These are phyloP conservation scores for Torrubiella hemipterigena DNA, from an alignment of 2,329 filamentous ascomycete genomes.

Conservation along the genomic window DNA sequence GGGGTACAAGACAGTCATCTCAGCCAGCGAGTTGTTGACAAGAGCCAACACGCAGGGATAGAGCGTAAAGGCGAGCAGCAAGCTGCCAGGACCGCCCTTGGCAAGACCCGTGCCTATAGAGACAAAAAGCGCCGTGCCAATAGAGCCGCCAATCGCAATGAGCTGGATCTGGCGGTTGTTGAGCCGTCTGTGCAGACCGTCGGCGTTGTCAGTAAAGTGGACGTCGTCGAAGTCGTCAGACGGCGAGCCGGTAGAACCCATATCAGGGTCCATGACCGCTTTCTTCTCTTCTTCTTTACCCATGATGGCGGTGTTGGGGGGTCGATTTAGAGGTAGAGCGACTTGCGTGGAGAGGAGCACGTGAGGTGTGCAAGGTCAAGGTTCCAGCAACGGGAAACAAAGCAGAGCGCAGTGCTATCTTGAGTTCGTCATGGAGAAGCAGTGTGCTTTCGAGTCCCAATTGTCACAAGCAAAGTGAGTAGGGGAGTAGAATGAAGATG, in stretches of 20 bases:
- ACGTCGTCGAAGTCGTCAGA: slow-evolving; percentile 12
- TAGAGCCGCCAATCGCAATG: slow-evolving; percentile 46
- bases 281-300: slow-evolving; percentile 15
- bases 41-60: slow-evolving; percentile 44
- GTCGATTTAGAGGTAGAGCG: background rate
- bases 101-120: slow-evolving; percentile 44
- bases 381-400: background rate
- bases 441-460: too few species aligned
- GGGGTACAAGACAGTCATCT: slow-evolving; percentile 53
- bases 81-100: slow-evolving; percentile 29
- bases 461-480: too few species aligned
- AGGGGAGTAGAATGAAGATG: too few species aligned
- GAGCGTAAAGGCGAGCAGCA: slow-evolving; percentile 46
- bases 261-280: slow-evolving; percentile 10
- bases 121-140: slow-evolving; percentile 48
- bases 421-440: too few species aligned
- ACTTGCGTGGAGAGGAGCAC: background rate
- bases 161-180: slow-evolving; percentile 45
- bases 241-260: slow-evolving; percentile 11
- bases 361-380: background rate
- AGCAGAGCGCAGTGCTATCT: background rate
- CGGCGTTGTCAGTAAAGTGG: slow-evolving; percentile 18
- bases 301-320: slow-evolving; percentile 7
- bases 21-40: slow-evolving; percentile 54
- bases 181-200: slow-evolving; percentile 32